Evolutionary conservation across 2,329 filamentous ascomycete genomes (phyloP), one percentile per base, ranked within the genome.

Genomic region (Diaporthe destruens): DNA sequence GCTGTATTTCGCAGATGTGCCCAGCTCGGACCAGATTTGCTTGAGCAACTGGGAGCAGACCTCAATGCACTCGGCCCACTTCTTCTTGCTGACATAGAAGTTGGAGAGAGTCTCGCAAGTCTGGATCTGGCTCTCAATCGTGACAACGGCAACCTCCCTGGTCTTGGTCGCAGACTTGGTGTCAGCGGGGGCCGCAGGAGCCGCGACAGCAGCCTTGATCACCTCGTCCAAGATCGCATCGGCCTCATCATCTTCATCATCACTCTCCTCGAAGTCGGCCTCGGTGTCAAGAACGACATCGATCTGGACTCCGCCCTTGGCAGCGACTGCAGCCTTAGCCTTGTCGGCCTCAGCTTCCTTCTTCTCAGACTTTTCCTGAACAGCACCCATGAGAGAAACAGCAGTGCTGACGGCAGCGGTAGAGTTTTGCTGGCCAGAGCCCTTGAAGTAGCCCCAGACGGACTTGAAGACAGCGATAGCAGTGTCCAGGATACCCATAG

Each of bases 381-480:
- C 71, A 55, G 71, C 67, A 23, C 67, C 73, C 73, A 74, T 72
- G 23, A 74, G 66, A 14, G 73, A 44, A 25, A 74, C 71, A n/a
- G 73, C 72, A 44, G 74, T 73, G 32, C 63, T 71, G 59, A 75
- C 74, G 20, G 72, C 74, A 7, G 67, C 74, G 23, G 72, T 69
- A 29, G 74, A 75, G 54, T 56, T 75, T 68, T 75, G 73, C 63
- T 74, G 56, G 44, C 74, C 74, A 47, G 70, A 65, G 47, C 74
- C 65, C 74, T 75, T 74, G 72, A 74, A 75, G 61, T 73, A 75
- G 61, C 72, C 72, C 74, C 74, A 75, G 16, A 75, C 72, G n/a
- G 68, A 73, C 73, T 75, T 74, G 71, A 75, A 75, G 57, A 75
- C 74, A 16, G 71, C 71, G 36, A 74, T 73, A 18, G 74, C 72